Base-by-base conservation (phyloP, 2,329 filamentous ascomycete species). In the Epichloe sibirici region DNA sequence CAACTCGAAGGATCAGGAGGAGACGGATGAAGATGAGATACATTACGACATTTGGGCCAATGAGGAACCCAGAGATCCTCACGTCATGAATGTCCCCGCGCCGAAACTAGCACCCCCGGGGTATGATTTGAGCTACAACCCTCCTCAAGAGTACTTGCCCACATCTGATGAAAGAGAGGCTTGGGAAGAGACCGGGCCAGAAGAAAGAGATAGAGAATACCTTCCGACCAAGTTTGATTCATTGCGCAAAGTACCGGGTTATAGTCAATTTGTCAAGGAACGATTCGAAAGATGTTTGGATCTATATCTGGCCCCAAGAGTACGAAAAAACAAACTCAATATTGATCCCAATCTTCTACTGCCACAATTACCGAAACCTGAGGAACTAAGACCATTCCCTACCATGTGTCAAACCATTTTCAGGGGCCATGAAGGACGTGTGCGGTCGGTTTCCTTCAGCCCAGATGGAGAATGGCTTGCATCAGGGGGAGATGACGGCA, bases 111-210 rank as follows among this genome's bases (percentile, higher is more conserved):
- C 91, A 31, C 91, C 93, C 39, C 93, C 93, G 31, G 90, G 90
- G 50, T 96, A 95, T 66, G 90, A 95, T 62, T 82, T 96, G 67
- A 95, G 89, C 64, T 97, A 98, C 67, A 95, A 97, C 69, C 93
- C 93, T 25, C 93, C 94, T 48, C 81, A 86, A 4, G 93, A 98
- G 72, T 98, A 97, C 66, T 74, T 98, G 2, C 94, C 91, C 1
- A 86, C 88, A 51, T 81, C 85, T 62, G 83, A 87, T 40, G 93
- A 98, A 72, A 88, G 78, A 66, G 82, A 87, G 59, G 78, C 79
- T 13, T 98, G 93, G 93, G 83, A 95, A 62, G 80, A 86, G 50
- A 76, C 81, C 28, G 91, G 97, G 57, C 86, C 88, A 2, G 93
- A 97, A 66, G 93, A 98, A 57, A 78, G 90, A 52, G 88, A 95